Conservation (phyloP, 768 basidiomycete species). For the Phanerochaete carnosa region DNA sequence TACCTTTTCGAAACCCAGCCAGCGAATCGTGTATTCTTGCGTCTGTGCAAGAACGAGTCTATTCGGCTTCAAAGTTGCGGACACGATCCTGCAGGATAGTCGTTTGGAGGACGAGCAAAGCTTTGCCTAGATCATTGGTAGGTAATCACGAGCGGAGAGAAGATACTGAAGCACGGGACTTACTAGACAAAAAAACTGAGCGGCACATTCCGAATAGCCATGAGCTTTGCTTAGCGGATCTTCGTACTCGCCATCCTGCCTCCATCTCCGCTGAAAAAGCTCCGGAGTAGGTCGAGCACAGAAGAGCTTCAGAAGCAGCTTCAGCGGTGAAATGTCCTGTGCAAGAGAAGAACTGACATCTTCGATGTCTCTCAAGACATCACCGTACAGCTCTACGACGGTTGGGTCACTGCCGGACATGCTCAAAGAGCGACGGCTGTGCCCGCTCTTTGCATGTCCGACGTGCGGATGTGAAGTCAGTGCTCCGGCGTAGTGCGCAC, state of each 20-base stretch:
- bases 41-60: constrained; percentile 56
- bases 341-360: constrained; percentile 29
- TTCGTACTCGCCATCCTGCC: constrained; percentile 53
- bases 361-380: constrained; percentile 53
- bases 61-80: constrained; percentile 56
- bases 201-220: constrained; percentile 48
- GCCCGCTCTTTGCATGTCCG: constrained; percentile 6
- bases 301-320: constrained; percentile 36
- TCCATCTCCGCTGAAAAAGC: constrained; percentile 52
- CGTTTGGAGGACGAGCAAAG: constrained; percentile 49
- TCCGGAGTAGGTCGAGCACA: constrained; percentile 49
- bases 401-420: constrained; percentile 12
- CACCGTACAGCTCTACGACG: constrained; percentile 30
- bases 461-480: constrained; percentile 8
- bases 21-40: constrained; percentile 57
- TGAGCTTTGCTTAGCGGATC: constrained; percentile 50
- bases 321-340: neutral
- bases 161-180: constrained; percentile 17
- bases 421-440: constrained; percentile 9
- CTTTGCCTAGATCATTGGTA: constrained; percentile 41
- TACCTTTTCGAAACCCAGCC: constrained; percentile 51
- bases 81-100: constrained; percentile 51
- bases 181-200: constrained; percentile 39
- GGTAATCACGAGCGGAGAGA: neutral
- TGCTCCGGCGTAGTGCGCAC: constrained; percentile 59